Evolutionary conservation across 305 asterid genomes (phyloP).

Genomic region (Rubia occidens): DNA sequence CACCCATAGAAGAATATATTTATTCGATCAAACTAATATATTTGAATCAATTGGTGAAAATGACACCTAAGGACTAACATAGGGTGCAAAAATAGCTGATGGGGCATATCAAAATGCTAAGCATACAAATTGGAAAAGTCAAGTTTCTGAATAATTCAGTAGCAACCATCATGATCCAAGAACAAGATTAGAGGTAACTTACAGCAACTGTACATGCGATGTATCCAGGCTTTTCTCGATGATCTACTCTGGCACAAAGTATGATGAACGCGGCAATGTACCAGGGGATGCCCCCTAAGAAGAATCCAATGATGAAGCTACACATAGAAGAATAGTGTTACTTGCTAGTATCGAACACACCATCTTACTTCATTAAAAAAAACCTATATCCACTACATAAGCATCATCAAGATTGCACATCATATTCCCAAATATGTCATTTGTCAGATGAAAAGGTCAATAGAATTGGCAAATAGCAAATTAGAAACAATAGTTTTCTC

Average conservation of each 20-base stretch:
- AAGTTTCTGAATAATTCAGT: neutral
- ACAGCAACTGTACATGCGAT: slow-evolving; percentile 62
- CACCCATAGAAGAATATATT: neutral
- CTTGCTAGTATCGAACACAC: neutral
- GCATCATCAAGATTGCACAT: neutral
- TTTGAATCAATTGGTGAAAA: neutral
- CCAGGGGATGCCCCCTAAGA: slow-evolving; percentile 79
- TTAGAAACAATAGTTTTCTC: neutral
- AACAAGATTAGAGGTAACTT: slow-evolving; percentile 32
- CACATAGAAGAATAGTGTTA: slow-evolving; percentile 17
- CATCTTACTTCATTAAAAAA: neutral
- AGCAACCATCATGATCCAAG: neutral
- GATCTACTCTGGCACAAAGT: slow-evolving; percentile 56
- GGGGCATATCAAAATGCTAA: neutral
- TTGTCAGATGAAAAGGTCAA: neutral
- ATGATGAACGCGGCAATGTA: slow-evolving; percentile 54
- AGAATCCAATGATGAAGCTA: slow-evolving; percentile 83
- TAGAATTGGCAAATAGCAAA: neutral
- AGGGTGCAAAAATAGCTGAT: neutral
- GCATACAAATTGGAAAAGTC: neutral
- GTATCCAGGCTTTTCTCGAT: slow-evolving; percentile 84
- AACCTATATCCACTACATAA: neutral
- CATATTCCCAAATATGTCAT: neutral
- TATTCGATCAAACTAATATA: neutral
- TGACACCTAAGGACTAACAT: neutral